Conservation (phyloP, 1,139 yeast genomes). For the Spathaspora sp. region DNA sequence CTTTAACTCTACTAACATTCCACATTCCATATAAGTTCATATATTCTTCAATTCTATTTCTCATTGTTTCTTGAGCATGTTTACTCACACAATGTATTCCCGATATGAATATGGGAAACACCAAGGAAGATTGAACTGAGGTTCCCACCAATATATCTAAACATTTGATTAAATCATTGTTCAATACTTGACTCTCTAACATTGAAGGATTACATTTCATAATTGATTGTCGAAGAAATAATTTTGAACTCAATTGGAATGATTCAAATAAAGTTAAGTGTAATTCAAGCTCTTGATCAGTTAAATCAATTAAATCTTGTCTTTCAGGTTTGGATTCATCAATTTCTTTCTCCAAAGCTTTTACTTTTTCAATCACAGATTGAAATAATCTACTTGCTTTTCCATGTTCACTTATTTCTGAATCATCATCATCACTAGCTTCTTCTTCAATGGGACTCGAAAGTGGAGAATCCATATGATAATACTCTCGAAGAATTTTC, state of each 20-base stretch:
- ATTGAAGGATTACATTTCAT: conserved; percentile 60
- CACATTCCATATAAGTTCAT: conserved; percentile 65
- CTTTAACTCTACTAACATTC: conserved; percentile 60
- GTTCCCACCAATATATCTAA: conserved; percentile 65
- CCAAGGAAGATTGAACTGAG: conserved; percentile 67
- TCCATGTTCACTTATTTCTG: conserved; percentile 29
- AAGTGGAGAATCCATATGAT: conserved; percentile 12
- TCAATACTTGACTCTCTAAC: conserved; percentile 61
- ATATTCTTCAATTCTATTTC: conserved; percentile 52
- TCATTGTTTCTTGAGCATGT: conserved; percentile 51
- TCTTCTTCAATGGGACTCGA: conserved; percentile 3
- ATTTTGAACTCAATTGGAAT: conserved; percentile 66
- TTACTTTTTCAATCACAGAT: conserved; percentile 36
- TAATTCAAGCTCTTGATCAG: conserved; percentile 56
- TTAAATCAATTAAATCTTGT: conserved; percentile 45
- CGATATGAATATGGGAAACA: conserved; percentile 75
- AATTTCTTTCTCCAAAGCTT: conserved; percentile 48
- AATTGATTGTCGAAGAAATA: conserved; percentile 67
- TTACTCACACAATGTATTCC: conserved; percentile 64
- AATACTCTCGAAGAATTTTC: conserved; percentile 21
- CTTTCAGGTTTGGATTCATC: conserved; percentile 56
- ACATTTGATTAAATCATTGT: conserved; percentile 54
- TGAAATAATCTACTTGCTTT: conserved; percentile 22
- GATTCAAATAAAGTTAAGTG: conserved; percentile 73
- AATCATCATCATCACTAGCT: conserved; percentile 13